phyloP scores from a whole-genome alignment of 2,329 filamentous ascomycete species.

The Fusarium goolgardi region DNA sequence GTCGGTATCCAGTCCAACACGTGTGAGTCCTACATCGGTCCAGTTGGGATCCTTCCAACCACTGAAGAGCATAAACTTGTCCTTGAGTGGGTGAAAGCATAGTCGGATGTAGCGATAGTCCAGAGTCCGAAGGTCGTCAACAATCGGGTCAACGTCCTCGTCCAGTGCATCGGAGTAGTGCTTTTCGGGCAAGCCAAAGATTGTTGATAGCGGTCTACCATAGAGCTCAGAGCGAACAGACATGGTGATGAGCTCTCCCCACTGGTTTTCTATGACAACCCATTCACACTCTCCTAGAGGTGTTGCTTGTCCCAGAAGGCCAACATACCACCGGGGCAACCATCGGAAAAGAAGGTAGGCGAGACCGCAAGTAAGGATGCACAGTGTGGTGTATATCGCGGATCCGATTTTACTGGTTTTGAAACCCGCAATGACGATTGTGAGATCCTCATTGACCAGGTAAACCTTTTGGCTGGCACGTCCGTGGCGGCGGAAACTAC shows the following conservation, averaged over 20 bases:
- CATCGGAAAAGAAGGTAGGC: constrained; percentile 89
- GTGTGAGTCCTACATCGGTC: constrained; percentile 80
- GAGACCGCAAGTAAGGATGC: constrained; percentile 77
- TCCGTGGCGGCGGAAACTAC: constrained; percentile 70
- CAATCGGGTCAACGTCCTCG: constrained; percentile 76
- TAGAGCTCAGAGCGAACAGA: constrained; percentile 67
- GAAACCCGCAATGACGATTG: constrained; percentile 93
- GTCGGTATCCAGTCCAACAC: constrained; percentile 85
- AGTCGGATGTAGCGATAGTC: constrained; percentile 96
- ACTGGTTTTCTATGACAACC: constrained; percentile 98
- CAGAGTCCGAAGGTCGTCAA: constrained; percentile 79
- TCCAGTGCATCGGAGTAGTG: constrained; percentile 64
- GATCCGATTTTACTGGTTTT: constrained; percentile 79
- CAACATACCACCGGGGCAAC: constrained; percentile 88
- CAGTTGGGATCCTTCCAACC: constrained; percentile 96
- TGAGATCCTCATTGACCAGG: constrained; percentile 92
- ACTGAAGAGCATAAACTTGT: constrained; percentile 86
- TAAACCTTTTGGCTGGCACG: constrained; percentile 90
- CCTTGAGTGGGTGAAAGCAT: constrained; percentile 87
- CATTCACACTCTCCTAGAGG: constrained; percentile 82
- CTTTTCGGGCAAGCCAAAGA: constrained; percentile 77
- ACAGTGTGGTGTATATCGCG: constrained; percentile 75
- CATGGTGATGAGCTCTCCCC: constrained; percentile 90
- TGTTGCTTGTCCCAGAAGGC: constrained; percentile 75
- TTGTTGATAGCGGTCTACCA: constrained; percentile 67